A percentile compares a stretch with the other conserved stretches of the same genome.
phyloP scores from a whole-genome alignment of 2,329 filamentous ascomycete genomes.

The Tothia fuscella region DNA sequence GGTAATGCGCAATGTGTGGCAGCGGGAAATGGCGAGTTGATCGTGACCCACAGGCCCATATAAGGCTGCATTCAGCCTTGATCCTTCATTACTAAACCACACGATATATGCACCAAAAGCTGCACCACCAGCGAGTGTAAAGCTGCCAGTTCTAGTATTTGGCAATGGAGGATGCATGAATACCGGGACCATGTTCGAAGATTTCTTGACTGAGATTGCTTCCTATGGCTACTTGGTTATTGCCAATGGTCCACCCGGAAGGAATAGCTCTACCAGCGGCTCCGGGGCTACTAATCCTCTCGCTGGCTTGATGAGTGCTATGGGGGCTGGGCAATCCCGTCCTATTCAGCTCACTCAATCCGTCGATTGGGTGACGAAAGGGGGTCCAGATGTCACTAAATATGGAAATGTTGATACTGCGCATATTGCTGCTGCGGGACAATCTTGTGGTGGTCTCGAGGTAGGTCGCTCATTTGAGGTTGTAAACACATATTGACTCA shows the following conservation, averaged over 20 bases:
- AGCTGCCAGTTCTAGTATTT: constrained; percentile 10
- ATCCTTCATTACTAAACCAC: constrained; percentile 4
- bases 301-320: neutral
- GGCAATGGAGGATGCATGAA: constrained; percentile 10
- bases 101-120: constrained; percentile 8
- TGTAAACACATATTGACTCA: neutral
- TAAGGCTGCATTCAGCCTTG: constrained; percentile 1
- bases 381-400: neutral
- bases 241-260: constrained; percentile 4
- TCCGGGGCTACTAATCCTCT: neutral
- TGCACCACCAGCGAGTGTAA: constrained; percentile 7
- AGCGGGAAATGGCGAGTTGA: neutral
- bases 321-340: neutral
- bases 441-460: constrained; percentile 11
- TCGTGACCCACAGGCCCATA: constrained; percentile 9
- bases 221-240: constrained; percentile 10
- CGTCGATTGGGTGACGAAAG: constrained; percentile 5
- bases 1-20: neutral
- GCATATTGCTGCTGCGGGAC: constrained; percentile 7
- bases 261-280: neutral
- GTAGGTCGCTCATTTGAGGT: neutral
- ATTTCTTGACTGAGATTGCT: constrained; percentile 10
- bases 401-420: constrained; percentile 5
- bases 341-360: constrained; percentile 5
- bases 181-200: constrained; percentile 1